Percentiles rank a stretch among this genome's conserved stretches.
These are phyloP conservation scores for Tremellales sp. DNA, from an alignment of 1,284 basidiomycete species.

Conservation along the genomic window DNA sequence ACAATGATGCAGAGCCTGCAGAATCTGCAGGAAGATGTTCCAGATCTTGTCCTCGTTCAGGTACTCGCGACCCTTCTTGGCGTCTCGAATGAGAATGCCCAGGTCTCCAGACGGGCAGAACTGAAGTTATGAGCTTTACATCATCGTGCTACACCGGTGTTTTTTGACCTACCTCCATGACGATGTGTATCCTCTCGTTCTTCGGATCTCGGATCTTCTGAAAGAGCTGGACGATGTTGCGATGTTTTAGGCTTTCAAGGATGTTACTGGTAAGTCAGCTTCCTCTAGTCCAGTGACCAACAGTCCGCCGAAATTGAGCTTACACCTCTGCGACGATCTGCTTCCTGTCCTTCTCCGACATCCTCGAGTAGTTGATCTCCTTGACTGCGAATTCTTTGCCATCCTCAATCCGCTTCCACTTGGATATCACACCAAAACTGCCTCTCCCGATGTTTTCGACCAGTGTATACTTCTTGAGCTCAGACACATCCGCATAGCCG, in stretches of 20 bases:
- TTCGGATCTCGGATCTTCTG: constrained; percentile 76
- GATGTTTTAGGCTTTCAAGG: constrained; percentile 86
- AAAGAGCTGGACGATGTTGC: constrained; percentile 71
- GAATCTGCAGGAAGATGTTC: constrained; percentile 90
- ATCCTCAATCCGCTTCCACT: constrained; percentile 79
- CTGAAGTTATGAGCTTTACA: constrained; percentile 34
- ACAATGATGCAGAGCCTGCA: constrained; percentile 85
- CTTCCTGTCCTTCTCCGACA: constrained; percentile 86
- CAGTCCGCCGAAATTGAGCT: constrained; percentile 40
- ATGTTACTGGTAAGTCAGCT: constrained; percentile 65
- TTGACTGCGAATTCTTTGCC: constrained; percentile 86
- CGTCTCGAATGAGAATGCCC: constrained; percentile 68
- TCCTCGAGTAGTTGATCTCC: constrained; percentile 91
- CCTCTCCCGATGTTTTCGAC: constrained; percentile 92
- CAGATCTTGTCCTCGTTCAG: constrained; percentile 90
- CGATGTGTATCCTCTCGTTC: constrained; percentile 83
- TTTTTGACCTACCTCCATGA: constrained; percentile 74
- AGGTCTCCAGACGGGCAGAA: constrained; percentile 94
- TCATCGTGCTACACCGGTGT: not conserved
- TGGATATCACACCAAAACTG: constrained; percentile 94
- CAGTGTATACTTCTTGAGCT: constrained; percentile 73
- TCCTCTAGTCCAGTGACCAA: not conserved
- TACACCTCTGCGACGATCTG: constrained; percentile 98
- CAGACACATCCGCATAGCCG: constrained; percentile 43
- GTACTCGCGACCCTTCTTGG: constrained; percentile 53